Percentiles rank a stretch among this genome's conserved stretches.
Evolutionary conservation across 768 basidiomycete species (phyloP).

Genomic region (Artomyces pyxidatus): DNA sequence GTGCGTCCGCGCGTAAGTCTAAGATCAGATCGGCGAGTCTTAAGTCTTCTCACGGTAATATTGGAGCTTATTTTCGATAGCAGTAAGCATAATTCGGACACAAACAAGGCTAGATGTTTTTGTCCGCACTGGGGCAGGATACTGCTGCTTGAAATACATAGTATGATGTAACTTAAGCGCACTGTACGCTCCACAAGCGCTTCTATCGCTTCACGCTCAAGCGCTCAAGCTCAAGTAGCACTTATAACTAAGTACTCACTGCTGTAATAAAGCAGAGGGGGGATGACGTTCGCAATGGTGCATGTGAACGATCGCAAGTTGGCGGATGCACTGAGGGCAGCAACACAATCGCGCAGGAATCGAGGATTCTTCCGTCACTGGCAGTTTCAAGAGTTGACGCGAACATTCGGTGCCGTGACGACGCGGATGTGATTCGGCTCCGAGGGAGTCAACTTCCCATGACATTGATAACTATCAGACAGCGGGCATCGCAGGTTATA

Average conservation of each 20-base stretch:
- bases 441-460: no score
- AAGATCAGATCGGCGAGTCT: no score
- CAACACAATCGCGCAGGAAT: constrained; percentile 46
- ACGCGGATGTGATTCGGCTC: constrained; percentile 45
- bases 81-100: no score
- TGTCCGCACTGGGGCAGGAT: no score
- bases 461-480: no score
- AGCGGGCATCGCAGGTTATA: no score
- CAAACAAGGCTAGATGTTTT: no score
- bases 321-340: constrained; percentile 38
- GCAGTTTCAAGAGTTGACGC: constrained; percentile 12
- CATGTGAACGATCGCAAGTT: constrained; percentile 55
- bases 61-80: no score
- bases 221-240: constrained; percentile 32
- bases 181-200: constrained; percentile 51
- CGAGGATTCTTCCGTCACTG: constrained; percentile 33
- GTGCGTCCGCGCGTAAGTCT: no score
- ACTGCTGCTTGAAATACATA: constrained; percentile 35
- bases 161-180: constrained; percentile 48
- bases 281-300: constrained; percentile 34
- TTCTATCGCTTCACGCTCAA: constrained; percentile 50
- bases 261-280: constrained; percentile 40
- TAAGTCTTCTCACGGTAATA: no score
- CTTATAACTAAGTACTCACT: constrained; percentile 37
- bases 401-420: constrained; percentile 36